phyloP scores from a whole-genome alignment of 2,329 filamentous ascomycete genomes.

The Emergomyces pasteurianus region DNA sequence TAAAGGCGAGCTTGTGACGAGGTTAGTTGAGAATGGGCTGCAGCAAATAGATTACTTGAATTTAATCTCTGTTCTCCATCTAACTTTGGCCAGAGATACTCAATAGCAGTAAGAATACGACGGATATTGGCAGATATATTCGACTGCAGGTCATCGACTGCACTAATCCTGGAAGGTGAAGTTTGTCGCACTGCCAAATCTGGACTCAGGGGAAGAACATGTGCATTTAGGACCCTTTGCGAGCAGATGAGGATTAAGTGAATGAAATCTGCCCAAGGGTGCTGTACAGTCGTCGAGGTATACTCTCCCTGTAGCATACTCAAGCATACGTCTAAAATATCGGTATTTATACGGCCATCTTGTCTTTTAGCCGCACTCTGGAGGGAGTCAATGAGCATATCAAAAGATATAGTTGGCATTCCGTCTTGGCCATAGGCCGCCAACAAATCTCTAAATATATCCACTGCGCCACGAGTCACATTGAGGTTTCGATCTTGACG shows the following conservation, averaged over 20 bases:
- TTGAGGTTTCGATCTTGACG: slow-evolving; percentile 28
- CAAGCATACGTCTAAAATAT: slow-evolving; percentile 30
- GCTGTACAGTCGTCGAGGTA: slow-evolving; percentile 18
- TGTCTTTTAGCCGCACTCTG: slow-evolving; percentile 23
- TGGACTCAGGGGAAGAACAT: slow-evolving; percentile 12
- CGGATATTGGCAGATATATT: slow-evolving; percentile 27
- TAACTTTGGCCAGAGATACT: slow-evolving; percentile 27
- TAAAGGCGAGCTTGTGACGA: slow-evolving; percentile 29
- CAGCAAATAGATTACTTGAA: slow-evolving; percentile 25
- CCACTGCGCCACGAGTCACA: slow-evolving; percentile 28
- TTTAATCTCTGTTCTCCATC: slow-evolving; percentile 24
- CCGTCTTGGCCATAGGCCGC: slow-evolving; percentile 28
- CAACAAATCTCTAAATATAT: slow-evolving; percentile 30
- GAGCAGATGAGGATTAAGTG: slow-evolving; percentile 25
- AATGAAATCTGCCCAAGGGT: slow-evolving; percentile 20
- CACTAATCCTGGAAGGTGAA: slow-evolving; percentile 16
- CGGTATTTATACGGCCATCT: slow-evolving; percentile 28
- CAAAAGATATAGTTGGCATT: slow-evolving; percentile 27
- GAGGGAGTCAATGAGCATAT: slow-evolving; percentile 25
- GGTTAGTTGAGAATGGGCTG: slow-evolving; percentile 24
- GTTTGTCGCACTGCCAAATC: slow-evolving; percentile 15
- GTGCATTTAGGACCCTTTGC: slow-evolving; percentile 21
- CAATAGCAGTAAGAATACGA: slow-evolving; percentile 26
- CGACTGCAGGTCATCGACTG: slow-evolving; percentile 24
- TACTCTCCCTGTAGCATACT: slow-evolving; percentile 30